A percentile compares a stretch with the other conserved stretches of the same genome.
Evolutionary conservation across 202 grass and related monocot genomes (phyloP).

Genomic region (Setaria italica): DNA sequence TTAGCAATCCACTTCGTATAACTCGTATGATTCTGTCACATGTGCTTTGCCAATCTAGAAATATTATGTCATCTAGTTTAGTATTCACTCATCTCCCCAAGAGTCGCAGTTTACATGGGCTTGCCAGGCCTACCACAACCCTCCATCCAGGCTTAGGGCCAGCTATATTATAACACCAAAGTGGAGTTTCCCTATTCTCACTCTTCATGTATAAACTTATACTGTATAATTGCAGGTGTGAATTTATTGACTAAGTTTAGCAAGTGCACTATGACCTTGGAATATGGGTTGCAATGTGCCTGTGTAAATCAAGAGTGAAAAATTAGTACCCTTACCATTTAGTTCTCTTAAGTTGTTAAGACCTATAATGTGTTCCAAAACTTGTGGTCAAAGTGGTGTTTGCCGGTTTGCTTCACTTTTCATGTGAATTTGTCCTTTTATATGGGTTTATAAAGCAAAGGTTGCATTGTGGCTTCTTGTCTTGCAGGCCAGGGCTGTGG

Average conservation of each 20-base stretch:
- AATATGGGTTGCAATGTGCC: background rate
- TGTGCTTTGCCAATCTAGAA: conserved; percentile 16
- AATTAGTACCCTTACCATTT: conserved; percentile 15
- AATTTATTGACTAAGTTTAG: conserved; percentile 14
- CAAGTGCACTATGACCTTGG: background rate
- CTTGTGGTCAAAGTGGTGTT: background rate
- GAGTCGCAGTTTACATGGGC: background rate
- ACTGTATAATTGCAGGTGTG: background rate
- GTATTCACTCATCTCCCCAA: background rate
- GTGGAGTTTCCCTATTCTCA: background rate
- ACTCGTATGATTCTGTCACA: background rate
- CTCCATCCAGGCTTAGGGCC: background rate
- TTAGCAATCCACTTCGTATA: background rate
- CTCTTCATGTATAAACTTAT: background rate
- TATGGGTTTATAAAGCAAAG: background rate
- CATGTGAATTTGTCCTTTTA: background rate
- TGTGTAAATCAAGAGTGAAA: conserved; percentile 18
- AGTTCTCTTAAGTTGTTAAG: background rate
- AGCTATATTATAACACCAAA: background rate
- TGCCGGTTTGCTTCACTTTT: conserved; percentile 13
- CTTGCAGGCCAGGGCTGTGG: conserved; percentile 88
- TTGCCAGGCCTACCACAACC: background rate
- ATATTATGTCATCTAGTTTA: background rate
- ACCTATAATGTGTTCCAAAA: background rate
- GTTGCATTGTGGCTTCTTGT: conserved; percentile 33